Conservation (phyloP, 2,329 filamentous ascomycete genomes). For the Colletotrichum cereale region DNA sequence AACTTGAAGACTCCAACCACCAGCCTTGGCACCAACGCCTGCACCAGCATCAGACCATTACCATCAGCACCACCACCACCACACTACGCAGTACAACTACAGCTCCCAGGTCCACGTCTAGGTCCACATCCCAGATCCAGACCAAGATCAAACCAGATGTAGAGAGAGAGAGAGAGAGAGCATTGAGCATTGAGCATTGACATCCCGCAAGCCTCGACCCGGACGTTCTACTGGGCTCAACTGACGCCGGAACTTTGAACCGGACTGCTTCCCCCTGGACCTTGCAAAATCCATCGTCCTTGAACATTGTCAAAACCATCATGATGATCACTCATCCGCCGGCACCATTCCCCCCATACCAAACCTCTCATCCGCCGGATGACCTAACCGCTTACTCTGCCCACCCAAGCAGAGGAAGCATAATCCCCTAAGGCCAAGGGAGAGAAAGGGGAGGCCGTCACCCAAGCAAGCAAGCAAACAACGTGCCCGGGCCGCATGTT, state of each 20-base stretch:
- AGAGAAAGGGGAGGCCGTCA: slow-evolving; percentile 27
- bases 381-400: slow-evolving; percentile 2
- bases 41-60: background rate
- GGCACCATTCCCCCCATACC: background rate
- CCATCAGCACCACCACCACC: background rate
- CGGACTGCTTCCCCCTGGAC: slow-evolving; percentile 24
- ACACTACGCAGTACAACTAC: background rate
- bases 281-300: slow-evolving; percentile 14
- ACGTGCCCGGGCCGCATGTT: slow-evolving; percentile 37
- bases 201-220: slow-evolving; percentile 23
- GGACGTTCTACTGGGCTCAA: background rate
- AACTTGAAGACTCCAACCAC: background rate
- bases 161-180: too few species aligned
- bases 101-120: background rate
- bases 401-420: slow-evolving; percentile 16
- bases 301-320: slow-evolving; percentile 19
- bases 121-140: background rate
- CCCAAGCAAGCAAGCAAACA: slow-evolving; percentile 29
- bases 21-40: background rate
- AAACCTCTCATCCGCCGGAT: background rate
- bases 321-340: slow-evolving; percentile 8
- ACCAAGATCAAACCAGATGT: background rate
- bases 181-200: slow-evolving; percentile 26
- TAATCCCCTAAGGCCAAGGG: slow-evolving; percentile 21
- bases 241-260: slow-evolving; percentile 9